Evolutionary conservation across 2,329 filamentous ascomycete genomes (phyloP).

Genomic region (Fusarium subtropicale): DNA sequence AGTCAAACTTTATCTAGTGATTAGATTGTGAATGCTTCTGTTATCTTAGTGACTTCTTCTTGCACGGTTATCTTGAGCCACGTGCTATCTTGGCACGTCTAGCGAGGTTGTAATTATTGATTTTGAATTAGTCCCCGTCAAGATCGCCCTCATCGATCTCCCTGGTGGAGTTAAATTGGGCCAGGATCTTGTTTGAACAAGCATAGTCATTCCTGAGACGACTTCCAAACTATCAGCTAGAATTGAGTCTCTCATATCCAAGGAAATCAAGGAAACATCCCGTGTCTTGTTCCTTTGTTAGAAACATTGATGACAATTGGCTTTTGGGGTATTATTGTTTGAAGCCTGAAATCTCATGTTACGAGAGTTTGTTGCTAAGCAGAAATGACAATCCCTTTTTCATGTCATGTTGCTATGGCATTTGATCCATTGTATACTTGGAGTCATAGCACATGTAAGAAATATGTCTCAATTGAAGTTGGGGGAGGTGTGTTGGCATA

Average conservation of each 20-base stretch:
- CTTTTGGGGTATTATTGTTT: background rate
- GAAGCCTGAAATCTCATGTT: background rate
- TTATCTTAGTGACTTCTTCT: background rate
- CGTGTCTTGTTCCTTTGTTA: slow-evolving; percentile 18
- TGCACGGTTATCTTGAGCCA: background rate
- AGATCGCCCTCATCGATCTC: slow-evolving; percentile 8
- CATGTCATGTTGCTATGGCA: slow-evolving; percentile 23
- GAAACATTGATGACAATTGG: background rate
- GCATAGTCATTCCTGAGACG: slow-evolving; percentile 15
- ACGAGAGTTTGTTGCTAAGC: slow-evolving; percentile 10
- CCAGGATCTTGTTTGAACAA: slow-evolving; percentile 3
- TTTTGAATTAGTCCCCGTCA: background rate
- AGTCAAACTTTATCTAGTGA: background rate
- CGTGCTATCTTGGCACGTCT: background rate
- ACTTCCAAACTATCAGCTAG: background rate
- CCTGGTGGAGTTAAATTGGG: slow-evolving; percentile 17
- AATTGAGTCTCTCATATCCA: background rate
- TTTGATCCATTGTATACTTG: slow-evolving; percentile 3
- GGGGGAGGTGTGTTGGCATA: slow-evolving; percentile 25
- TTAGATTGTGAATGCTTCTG: background rate
- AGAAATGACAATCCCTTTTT: background rate
- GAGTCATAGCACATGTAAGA: background rate
- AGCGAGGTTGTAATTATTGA: background rate
- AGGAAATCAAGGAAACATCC: slow-evolving; percentile 1
- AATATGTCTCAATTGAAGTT: slow-evolving; percentile 26